Percentiles rank a stretch among this genome's conserved stretches.
These are phyloP conservation scores for Tetrahymena thermophila DNA, from an alignment of 73 alveolate species.

Conservation along the genomic window DNA sequence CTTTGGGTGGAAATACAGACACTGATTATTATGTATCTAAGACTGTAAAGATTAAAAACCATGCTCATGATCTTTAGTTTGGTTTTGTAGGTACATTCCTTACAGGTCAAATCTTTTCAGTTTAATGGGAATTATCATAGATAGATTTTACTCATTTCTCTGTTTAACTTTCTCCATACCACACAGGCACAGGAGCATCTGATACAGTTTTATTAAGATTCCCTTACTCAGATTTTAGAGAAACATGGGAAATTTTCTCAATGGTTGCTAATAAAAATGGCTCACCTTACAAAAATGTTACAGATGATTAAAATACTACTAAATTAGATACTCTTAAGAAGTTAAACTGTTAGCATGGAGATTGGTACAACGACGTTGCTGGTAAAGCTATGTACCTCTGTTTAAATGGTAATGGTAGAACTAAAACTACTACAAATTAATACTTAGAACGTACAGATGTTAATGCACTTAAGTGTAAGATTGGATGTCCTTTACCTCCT, in stretches of 20 bases:
- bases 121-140: conserved; percentile 22
- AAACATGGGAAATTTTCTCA: conserved; percentile 20
- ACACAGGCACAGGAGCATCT: neutral
- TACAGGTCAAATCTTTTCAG: conserved; percentile 19
- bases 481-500: neutral
- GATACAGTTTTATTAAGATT: conserved; percentile 17
- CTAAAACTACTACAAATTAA: neutral
- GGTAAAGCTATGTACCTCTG: conserved; percentile 18
- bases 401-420: conserved; percentile 3
- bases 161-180: conserved; percentile 30
- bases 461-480: conserved; percentile 21
- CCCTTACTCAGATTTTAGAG: conserved; percentile 26
- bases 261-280: conserved; percentile 13
- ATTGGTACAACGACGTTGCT: conserved; percentile 26
- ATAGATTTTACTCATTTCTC: conserved; percentile 15
- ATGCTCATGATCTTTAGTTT: conserved; percentile 8
- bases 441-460: conserved; percentile 17
- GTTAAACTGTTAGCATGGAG: conserved; percentile 20
- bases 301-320: neutral
- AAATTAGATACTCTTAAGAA: neutral
- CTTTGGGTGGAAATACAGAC: neutral
- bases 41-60: conserved; percentile 16
- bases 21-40: neutral
- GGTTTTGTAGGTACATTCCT: conserved; percentile 21
- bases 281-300: neutral